Base-by-base conservation (phyloP, 768 basidiomycete species). In the Kwoniella shandongensis region DNA sequence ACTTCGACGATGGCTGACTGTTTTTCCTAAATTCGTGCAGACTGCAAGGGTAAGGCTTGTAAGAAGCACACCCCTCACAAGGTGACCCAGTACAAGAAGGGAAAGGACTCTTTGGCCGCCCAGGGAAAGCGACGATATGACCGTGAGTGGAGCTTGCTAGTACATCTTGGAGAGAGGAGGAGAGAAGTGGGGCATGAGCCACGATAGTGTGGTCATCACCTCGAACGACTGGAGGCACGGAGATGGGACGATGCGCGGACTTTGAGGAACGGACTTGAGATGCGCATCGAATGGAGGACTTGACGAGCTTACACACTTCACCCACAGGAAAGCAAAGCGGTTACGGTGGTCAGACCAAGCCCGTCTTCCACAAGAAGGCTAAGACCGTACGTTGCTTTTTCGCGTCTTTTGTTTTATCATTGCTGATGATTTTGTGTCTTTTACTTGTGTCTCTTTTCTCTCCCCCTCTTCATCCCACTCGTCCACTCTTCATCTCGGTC, bases 101-200 rank as follows among this genome's bases (percentile, higher is more conserved):
- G 96, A 78, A 98, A 99, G 81, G 94, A 91, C 78, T 98, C 96
- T 59, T 81, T 93, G 63, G 89, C 89, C 78, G 96, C 90, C 50
- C 94, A 99, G 82, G 96, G 96, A 82, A 98, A 99, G 86, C 89
- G 96, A 75, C 91, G 96, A 82, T 98, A 99, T 81, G 96, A 98
- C 83, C 88, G 94, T 75, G 94, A 96, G 85, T 92, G 89, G n/a
- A 36, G 27, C 32, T 32, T 13, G 32, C 32, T 13, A 32, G 32
- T n/a, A n/a, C n/a, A n/a, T n/a, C n/a, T n/a, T n/a, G n/a, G n/a
- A n/a, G n/a, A n/a, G n/a, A n/a, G n/a, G n/a, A n/a, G n/a, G n/a
- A n/a, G n/a, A n/a, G n/a, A n/a, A n/a, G n/a, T n/a, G n/a, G n/a
- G n/a, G n/a, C n/a, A n/a, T n/a, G n/a, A n/a, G n/a, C n/a, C n/a